Conservation (phyloP, 192 early-diverging fungal species). For the Backusella morwellensis region DNA sequence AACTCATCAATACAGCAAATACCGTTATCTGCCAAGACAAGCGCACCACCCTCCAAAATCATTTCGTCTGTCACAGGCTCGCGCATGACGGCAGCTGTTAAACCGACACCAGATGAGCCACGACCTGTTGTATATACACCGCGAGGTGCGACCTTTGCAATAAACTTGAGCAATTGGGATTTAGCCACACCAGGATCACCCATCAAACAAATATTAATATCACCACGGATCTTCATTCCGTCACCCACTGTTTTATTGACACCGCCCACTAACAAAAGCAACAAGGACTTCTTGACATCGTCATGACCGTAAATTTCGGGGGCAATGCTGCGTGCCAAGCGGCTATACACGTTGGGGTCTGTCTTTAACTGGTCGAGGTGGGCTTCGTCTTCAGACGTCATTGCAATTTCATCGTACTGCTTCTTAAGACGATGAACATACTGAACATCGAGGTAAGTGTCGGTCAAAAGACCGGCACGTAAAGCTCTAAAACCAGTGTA, state of each 20-base stretch:
- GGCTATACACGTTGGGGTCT: slow-evolving; percentile 74
- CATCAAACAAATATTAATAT: slow-evolving; percentile 97
- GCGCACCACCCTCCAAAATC: slow-evolving; percentile 95
- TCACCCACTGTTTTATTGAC: slow-evolving; percentile 80
- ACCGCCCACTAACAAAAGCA: slow-evolving; percentile 82
- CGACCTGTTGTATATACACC: slow-evolving; percentile 97
- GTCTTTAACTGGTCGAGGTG: slow-evolving; percentile 55
- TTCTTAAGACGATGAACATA: slow-evolving; percentile 86
- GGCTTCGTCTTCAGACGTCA: slow-evolving; percentile 50
- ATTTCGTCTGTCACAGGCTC: slow-evolving; percentile 94
- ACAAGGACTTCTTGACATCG: slow-evolving; percentile 89
- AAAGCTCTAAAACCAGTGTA: slow-evolving; percentile 91
- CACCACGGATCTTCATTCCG: slow-evolving; percentile 95
- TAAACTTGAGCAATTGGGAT: slow-evolving; percentile 94
- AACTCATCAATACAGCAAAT: slow-evolving; percentile 99
- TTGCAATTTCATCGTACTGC: slow-evolving; percentile 83
- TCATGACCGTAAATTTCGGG: slow-evolving; percentile 93
- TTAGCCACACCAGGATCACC: slow-evolving; percentile 99
- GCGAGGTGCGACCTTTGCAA: slow-evolving; percentile 90
- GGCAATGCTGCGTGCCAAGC: slow-evolving; percentile 74
- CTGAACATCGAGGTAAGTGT: slow-evolving; percentile 93
- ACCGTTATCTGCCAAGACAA: slow-evolving; percentile 97
- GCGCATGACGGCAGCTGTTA: slow-evolving; percentile 92
- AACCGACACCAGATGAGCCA: slow-evolving; percentile 92
- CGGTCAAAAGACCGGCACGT: slow-evolving; percentile 87